Base-by-base conservation (phyloP, 495 filamentous ascomycete genomes). In the Podospora tetraspora region DNA sequence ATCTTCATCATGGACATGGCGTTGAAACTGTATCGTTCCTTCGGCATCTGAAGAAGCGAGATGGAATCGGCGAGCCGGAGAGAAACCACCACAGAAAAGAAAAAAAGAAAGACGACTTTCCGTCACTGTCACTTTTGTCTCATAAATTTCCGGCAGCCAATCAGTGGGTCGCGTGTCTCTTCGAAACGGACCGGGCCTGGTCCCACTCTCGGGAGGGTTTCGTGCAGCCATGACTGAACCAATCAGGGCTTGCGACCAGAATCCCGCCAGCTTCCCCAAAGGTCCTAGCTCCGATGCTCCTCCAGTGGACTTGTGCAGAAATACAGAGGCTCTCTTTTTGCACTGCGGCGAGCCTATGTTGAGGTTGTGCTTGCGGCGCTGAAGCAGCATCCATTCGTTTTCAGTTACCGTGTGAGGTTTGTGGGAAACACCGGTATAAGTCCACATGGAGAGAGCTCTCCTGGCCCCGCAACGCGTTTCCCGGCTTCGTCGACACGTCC, bases 101-200 rank as follows among this genome's bases (percentile, higher is more conserved):
- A 52, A n/a, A n/a, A 52, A 52, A n/a, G 43, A 52, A 19, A 19
- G 43, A 37, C 34, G 37, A 22, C 22, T 43, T 21, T 21, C 32
- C 11, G 27, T 27, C 13, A 13, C 32, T 5, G 30, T 32, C 22
- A 24, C 37, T 52, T 61, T 32, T 61, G 65, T 66, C 65, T 66
- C 58, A 66, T 61, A 66, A 61, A 66, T 66, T 66, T 66, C 65
- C 65, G 65, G 58, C 57, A 29, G 3, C 65, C 65, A 66, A 66
- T 66, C 19, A 66, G 57, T 56, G 30, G 22, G 58, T 12, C n/a
- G 8, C 32, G 1, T 27, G 22, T 3, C 58, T 52, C 57, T 66
- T 66, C 65, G 58, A 66, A 66, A 66, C 58, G 56, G 63, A 56
- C 6, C 29, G 32, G 58, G 58, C 22, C 32, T 63, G 29, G 21